Percentiles rank a stretch among this genome's conserved stretches.
phyloP scores from a whole-genome alignment of 345 rosid genomes.

The Corchorus olitorius region DNA sequence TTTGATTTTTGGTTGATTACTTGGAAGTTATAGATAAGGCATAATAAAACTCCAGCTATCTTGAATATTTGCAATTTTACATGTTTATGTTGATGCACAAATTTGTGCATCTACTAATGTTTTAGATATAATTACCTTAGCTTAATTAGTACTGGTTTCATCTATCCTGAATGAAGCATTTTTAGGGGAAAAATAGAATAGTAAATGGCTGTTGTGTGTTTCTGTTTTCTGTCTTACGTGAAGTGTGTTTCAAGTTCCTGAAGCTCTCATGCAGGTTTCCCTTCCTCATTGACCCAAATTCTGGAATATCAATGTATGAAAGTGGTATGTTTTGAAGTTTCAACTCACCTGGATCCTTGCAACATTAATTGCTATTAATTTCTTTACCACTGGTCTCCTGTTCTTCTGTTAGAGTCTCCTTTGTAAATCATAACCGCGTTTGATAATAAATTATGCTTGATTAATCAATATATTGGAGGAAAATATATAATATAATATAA shows the following conservation, averaged over 20 bases:
- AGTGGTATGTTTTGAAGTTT: slow-evolving; percentile 56
- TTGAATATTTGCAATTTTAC: not conserved
- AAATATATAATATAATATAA: not conserved
- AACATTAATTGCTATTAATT: not conserved
- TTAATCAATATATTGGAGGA: not conserved
- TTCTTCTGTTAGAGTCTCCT: not conserved
- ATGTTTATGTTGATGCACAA: not conserved
- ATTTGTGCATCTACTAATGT: not conserved
- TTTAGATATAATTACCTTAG: not conserved
- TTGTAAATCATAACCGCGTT: not conserved
- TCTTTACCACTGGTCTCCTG: not conserved
- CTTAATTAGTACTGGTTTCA: slow-evolving; percentile 1
- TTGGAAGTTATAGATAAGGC: not conserved
- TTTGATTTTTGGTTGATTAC: slow-evolving; percentile 2
- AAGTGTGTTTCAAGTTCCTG: not conserved
- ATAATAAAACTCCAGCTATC: slow-evolving; percentile 1
- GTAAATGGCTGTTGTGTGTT: not conserved
- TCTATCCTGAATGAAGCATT: not conserved
- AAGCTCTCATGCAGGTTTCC: slow-evolving; percentile 62
- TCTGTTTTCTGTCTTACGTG: not conserved
- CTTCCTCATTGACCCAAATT: slow-evolving; percentile 71
- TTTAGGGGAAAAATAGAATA: not conserved
- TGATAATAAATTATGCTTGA: not conserved
- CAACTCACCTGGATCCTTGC: slow-evolving; percentile 3
- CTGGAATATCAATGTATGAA: slow-evolving; percentile 70